Conservation (phyloP, 495 filamentous ascomycete species). For the Talaromyces stipitatus region DNA sequence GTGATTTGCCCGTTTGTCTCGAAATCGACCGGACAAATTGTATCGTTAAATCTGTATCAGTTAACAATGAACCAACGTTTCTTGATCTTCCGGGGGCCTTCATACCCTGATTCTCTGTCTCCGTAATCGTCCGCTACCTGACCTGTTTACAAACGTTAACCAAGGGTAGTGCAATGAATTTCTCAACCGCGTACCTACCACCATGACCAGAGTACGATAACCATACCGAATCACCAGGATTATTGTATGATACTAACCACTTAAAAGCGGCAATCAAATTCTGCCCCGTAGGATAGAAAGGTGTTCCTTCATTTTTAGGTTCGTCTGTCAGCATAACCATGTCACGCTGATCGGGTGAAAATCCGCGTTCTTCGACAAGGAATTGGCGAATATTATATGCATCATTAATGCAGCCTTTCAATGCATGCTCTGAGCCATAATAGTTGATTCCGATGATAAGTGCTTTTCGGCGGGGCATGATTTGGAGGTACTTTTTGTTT, state of each 20-base stretch:
- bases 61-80: constrained; percentile 6
- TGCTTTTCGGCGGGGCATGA: constrained; percentile 40
- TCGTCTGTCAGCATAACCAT: constrained; percentile 50
- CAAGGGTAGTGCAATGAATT: not conserved
- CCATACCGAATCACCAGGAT: constrained; percentile 40
- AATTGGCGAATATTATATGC: constrained; percentile 41
- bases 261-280: constrained; percentile 52
- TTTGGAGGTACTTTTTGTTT: not conserved
- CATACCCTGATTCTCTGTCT: constrained; percentile 36
- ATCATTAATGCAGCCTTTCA: constrained; percentile 52
- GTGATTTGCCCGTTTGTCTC: constrained; percentile 41
- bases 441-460: constrained; percentile 59
- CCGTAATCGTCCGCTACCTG: constrained; percentile 38
- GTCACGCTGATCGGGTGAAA: constrained; percentile 35
- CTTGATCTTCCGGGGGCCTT: not conserved
- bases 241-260: constrained; percentile 46
- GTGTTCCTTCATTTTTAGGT: constrained; percentile 35
- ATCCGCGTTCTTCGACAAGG: constrained; percentile 38
- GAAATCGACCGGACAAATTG: constrained; percentile 51
- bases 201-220: constrained; percentile 55
- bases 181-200: constrained; percentile 18
- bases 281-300: constrained; percentile 44
- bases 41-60: constrained; percentile 40
- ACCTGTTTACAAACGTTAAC: constrained; percentile 13
- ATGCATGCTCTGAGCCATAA: constrained; percentile 38